Conservation (phyloP, 371 early-diverging fungal genomes). For the Syncephalis plumigaleata region DNA sequence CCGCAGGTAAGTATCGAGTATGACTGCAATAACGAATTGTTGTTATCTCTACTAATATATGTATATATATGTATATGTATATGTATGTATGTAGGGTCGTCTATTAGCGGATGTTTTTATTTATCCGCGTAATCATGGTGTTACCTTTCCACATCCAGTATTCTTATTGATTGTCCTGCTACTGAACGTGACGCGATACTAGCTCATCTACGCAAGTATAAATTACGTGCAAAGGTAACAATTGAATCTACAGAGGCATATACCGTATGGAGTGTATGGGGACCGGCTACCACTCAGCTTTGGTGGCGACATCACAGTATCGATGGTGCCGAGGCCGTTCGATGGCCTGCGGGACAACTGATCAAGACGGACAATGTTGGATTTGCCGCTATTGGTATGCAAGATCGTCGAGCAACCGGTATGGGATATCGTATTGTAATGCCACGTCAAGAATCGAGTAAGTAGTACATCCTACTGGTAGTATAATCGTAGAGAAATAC, state of each 20-base stretch:
- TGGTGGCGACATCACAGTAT: conserved; percentile 5
- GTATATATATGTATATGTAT: no score
- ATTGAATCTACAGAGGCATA: conserved; percentile 44
- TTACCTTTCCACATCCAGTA: conserved; percentile 40
- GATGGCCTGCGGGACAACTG: conserved; percentile 13
- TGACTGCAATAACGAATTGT: neutral
- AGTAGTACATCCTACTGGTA: no score
- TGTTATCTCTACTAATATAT: neutral
- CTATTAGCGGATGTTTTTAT: conserved; percentile 82
- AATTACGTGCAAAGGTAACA: conserved; percentile 56
- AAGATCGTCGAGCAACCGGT: conserved; percentile 31
- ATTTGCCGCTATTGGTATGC: conserved; percentile 26
- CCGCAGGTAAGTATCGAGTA: conserved; percentile 37
- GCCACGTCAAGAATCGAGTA: conserved; percentile 6
- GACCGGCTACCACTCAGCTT: conserved; percentile 14
- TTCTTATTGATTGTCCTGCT: conserved; percentile 62
- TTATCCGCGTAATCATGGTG: conserved; percentile 47
- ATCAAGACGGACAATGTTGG: conserved; percentile 17
- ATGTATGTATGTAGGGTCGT: no score
- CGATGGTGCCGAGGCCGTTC: neutral
- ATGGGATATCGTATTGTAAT: conserved; percentile 39
- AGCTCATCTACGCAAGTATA: conserved; percentile 55
- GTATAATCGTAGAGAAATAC: no score
- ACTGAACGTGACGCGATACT: conserved; percentile 23
- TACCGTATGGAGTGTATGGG: conserved; percentile 40